A percentile compares a stretch with the other conserved stretches of the same genome.
phyloP scores from a whole-genome alignment of 768 basidiomycete genomes.

The Xanthoconium purpureum region DNA sequence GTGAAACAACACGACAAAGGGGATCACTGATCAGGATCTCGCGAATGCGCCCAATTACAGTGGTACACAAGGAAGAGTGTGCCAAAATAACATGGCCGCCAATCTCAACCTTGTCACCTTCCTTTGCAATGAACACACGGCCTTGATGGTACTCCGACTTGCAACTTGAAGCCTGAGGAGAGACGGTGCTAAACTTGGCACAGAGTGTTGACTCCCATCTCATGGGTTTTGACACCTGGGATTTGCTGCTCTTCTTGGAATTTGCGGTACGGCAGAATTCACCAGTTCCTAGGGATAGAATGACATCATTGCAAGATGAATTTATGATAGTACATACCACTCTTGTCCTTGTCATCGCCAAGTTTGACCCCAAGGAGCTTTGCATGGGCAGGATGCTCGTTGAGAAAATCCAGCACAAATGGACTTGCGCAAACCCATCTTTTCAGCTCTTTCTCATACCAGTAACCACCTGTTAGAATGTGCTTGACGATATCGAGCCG shows the following conservation, averaged over 20 bases:
- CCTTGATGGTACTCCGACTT: neutral
- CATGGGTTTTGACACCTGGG: no score
- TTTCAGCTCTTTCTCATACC: neutral
- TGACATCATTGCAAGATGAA: no score
- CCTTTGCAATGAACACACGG: neutral
- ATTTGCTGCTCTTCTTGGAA: no score
- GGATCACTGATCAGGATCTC: neutral
- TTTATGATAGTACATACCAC: no score
- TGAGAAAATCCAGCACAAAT: neutral
- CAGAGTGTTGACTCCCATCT: no score
- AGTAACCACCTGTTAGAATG: neutral
- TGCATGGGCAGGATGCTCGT: neutral
- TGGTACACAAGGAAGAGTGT: neutral
- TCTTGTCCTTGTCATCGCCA: no score
- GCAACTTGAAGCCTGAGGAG: no score
- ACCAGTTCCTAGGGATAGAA: no score
- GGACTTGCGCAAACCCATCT: neutral
- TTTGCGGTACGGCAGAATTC: no score
- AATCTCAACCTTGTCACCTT: neutral
- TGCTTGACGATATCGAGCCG: neutral
- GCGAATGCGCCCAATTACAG: neutral
- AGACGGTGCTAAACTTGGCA: no score
- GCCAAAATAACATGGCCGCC: neutral
- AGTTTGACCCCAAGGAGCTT: neutral
- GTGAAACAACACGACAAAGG: neutral